A percentile compares a stretch with the other conserved stretches of the same genome.
These are phyloP conservation scores for Rhizophora mangle DNA, from an alignment of 345 rosid genomes.

Conservation along the genomic window DNA sequence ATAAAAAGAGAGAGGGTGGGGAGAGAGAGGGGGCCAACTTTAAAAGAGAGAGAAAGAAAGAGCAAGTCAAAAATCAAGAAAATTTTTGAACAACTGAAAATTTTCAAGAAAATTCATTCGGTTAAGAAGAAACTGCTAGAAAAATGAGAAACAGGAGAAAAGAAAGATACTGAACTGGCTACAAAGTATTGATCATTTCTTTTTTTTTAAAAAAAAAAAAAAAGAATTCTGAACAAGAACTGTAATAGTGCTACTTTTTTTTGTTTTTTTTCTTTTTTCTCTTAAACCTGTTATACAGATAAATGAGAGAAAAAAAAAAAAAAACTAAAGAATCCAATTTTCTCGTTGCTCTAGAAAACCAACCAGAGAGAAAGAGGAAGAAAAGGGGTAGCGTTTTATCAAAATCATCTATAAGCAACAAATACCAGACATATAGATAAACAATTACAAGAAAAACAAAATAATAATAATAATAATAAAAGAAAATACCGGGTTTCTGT, in stretches of 20 bases:
- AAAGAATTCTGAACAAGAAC: no score
- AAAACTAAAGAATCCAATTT: neutral
- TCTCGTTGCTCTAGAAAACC: neutral
- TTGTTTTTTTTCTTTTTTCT: no score
- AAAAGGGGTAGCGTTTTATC: constrained; percentile 10
- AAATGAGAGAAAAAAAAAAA: neutral
- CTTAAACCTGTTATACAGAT: neutral
- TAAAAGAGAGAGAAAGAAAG: no score
- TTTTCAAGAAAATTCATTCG: neutral
- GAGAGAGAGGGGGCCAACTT: no score
- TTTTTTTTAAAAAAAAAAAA: no score
- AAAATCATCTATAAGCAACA: neutral
- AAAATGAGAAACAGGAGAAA: neutral
- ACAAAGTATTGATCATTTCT: no score
- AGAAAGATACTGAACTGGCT: no score
- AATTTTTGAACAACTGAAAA: neutral
- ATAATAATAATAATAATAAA: no score
- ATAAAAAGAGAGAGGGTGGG: no score
- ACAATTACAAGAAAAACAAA: no score
- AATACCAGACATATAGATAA: neutral
- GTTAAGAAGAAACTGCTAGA: neutral
- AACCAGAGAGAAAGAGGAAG: neutral
- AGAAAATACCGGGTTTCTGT: no score
- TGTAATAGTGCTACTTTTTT: no score
- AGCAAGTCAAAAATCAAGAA: neutral